phyloP scores from a whole-genome alignment of 352 stramenopile genomes.

The Pythium dissotocum region DNA sequence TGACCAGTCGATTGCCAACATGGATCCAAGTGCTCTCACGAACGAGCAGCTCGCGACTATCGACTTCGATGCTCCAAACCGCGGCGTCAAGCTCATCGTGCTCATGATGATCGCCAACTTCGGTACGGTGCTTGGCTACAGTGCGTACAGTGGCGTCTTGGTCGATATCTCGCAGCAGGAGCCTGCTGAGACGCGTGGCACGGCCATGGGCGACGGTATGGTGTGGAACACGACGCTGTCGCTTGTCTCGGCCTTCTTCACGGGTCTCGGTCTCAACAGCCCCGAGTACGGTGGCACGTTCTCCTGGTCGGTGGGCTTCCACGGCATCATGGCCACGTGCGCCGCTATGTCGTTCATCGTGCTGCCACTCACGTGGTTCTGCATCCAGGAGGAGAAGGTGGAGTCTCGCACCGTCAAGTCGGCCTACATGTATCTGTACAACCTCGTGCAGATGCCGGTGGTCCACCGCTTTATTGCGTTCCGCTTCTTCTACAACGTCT shows the following conservation, averaged over 20 bases:
- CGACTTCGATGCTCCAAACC: constrained; percentile 40
- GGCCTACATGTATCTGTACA: constrained; percentile 36
- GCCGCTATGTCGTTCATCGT: constrained; percentile 35
- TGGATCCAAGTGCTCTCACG: constrained; percentile 32
- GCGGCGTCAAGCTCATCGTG: constrained; percentile 49
- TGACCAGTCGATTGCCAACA: constrained; percentile 36
- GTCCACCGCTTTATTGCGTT: constrained; percentile 32
- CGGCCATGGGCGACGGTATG: constrained; percentile 27
- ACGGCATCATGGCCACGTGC: constrained; percentile 50
- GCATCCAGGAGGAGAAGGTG: constrained; percentile 43
- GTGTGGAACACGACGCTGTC: constrained; percentile 3
- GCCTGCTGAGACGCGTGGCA: constrained; percentile 40
- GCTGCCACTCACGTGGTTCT: constrained; percentile 46
- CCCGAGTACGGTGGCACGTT: constrained; percentile 57
- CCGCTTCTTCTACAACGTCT: constrained; percentile 33
- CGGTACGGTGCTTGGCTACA: constrained; percentile 46
- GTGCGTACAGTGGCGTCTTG: constrained; percentile 44
- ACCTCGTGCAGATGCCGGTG: constrained; percentile 54
- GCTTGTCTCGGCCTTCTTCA: constrained; percentile 48
- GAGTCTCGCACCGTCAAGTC: constrained; percentile 21
- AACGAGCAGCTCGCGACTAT: constrained; percentile 38
- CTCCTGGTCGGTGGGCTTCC: constrained; percentile 44
- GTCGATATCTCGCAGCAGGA: constrained; percentile 63
- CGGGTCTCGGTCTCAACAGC: constrained; percentile 60
- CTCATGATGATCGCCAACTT: constrained; percentile 61